Evolutionary conservation across 768 basidiomycete species (phyloP).

Genomic region (Auricularia cornea): DNA sequence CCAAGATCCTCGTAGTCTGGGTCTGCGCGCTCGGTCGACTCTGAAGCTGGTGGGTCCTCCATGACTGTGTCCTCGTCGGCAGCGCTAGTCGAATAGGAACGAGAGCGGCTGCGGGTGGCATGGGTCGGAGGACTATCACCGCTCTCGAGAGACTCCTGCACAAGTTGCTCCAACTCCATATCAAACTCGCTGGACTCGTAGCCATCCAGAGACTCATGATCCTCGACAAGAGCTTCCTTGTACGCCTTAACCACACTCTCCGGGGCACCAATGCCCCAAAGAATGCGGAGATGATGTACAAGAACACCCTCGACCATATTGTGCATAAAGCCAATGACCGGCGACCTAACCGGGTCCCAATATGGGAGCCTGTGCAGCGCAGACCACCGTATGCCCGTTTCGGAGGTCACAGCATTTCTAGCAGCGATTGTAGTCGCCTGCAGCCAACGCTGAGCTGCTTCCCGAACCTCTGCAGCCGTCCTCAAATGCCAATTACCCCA

Average conservation of each 20-base stretch:
- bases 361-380: conserved; percentile 21
- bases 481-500: background rate
- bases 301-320: conserved; percentile 22
- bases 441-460: background rate
- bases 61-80: background rate
- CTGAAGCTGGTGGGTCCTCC: background rate
- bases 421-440: background rate
- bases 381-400: conserved; percentile 22
- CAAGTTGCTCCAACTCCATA: background rate
- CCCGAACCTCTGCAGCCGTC: background rate
- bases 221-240: background rate
- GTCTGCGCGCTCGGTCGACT: background rate
- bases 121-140: too few relatives aligned
- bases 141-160: background rate
- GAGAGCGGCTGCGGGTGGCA: background rate
- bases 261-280: conserved; percentile 10
- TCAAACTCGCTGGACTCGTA: background rate
- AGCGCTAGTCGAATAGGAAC: background rate
- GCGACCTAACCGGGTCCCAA: conserved; percentile 22
- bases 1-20: background rate
- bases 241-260: background rate
- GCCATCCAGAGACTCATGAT: background rate
- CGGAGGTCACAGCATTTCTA: conserved; percentile 3
- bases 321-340: conserved; percentile 24
- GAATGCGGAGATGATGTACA: conserved; percentile 15